These are phyloP conservation scores for Neofusicoccum umdonicola DNA, from an alignment of 2,329 filamentous ascomycete genomes.

Conservation along the genomic window DNA sequence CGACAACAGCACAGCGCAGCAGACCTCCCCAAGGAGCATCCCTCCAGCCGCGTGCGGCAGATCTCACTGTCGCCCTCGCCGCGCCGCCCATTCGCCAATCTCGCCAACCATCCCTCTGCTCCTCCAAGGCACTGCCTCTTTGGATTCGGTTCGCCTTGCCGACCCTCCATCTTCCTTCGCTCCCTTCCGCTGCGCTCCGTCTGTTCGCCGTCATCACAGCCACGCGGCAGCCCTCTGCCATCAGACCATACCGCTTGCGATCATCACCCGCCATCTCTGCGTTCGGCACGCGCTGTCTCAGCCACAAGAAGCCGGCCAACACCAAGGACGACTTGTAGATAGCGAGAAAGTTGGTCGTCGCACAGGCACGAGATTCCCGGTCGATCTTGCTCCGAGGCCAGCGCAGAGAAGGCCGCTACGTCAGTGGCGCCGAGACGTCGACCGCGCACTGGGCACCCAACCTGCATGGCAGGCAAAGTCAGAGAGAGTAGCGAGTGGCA, in stretches of 20 bases:
- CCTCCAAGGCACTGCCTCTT: neutral
- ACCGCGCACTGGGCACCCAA: too few species aligned
- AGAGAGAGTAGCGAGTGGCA: too few species aligned
- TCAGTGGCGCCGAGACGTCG: too few species aligned
- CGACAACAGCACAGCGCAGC: neutral
- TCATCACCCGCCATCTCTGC: neutral
- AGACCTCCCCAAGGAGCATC: neutral
- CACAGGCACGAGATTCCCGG: too few species aligned
- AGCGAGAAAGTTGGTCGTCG: too few species aligned
- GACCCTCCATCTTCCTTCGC: neutral
- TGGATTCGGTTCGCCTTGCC: slow-evolving; percentile 4
- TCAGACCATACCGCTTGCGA: neutral
- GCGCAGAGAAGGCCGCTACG: too few species aligned
- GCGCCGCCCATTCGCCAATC: slow-evolving; percentile 1
- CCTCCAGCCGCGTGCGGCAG: neutral
- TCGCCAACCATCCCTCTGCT: neutral
- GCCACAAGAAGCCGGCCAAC: neutral
- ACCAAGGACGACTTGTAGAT: neutral
- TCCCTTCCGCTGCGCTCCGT: neutral
- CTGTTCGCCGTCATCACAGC: neutral
- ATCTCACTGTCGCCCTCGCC: neutral
- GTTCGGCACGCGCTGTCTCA: neutral
- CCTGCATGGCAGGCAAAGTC: too few species aligned
- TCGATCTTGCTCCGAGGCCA: too few species aligned
- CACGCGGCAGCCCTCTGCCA: neutral